These are phyloP conservation scores for Alternaria gansuensis DNA, from an alignment of 2,329 filamentous ascomycete genomes.

Conservation along the genomic window DNA sequence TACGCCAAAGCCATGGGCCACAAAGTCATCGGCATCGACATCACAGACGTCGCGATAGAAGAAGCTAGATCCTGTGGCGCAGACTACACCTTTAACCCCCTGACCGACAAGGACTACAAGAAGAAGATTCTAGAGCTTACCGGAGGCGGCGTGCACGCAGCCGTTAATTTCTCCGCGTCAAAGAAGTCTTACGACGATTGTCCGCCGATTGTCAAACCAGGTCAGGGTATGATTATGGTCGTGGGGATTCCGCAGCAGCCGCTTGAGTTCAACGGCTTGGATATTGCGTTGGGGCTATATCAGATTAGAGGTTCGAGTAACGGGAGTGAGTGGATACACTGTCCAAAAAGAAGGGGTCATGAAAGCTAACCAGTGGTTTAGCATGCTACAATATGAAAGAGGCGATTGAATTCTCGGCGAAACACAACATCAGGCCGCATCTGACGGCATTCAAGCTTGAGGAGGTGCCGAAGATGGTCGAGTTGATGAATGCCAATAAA, in stretches of 20 bases:
- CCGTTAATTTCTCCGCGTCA: slow-evolving; percentile 45
- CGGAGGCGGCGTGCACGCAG: slow-evolving; percentile 42
- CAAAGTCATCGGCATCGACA: slow-evolving; percentile 46
- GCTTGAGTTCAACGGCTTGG: slow-evolving; percentile 44
- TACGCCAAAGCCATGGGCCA: slow-evolving; percentile 48
- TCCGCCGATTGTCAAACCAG: slow-evolving; percentile 43
- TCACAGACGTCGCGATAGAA: slow-evolving; percentile 42
- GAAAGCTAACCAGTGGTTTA: slow-evolving; percentile 55
- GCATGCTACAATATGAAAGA: slow-evolving; percentile 49
- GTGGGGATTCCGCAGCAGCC: slow-evolving; percentile 47
- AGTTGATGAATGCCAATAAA: slow-evolving; percentile 47
- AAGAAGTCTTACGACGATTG: slow-evolving; percentile 48
- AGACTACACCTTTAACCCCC: slow-evolving; percentile 45
- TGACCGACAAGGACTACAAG: slow-evolving; percentile 41
- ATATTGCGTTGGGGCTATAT: slow-evolving; percentile 43
- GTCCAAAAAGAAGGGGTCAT: neutral
- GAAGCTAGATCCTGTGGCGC: slow-evolving; percentile 45
- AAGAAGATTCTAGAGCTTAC: slow-evolving; percentile 44
- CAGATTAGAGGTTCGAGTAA: slow-evolving; percentile 46
- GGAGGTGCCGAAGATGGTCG: slow-evolving; percentile 49
- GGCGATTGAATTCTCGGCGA: slow-evolving; percentile 47
- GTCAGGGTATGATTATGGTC: slow-evolving; percentile 46
- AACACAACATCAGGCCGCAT: slow-evolving; percentile 46
- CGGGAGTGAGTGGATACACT: slow-evolving; percentile 38
- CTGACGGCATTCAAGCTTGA: slow-evolving; percentile 42